Conservation (phyloP, 257 asterid genomes). For the Solanum piurae region DNA sequence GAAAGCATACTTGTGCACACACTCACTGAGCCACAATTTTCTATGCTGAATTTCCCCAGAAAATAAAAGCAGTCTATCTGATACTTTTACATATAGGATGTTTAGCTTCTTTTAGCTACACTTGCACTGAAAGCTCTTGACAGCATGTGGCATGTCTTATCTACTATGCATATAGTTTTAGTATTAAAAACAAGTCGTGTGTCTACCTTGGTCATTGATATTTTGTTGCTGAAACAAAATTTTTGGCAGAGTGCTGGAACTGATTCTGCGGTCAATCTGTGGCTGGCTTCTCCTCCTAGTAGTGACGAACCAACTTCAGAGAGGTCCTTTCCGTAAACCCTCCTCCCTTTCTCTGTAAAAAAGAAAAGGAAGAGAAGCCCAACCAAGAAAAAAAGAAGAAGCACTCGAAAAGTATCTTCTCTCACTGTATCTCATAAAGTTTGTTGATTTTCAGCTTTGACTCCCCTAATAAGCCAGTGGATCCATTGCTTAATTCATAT, state of each 20-base stretch:
- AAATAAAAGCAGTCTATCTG: neutral
- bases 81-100: neutral
- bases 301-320: constrained; percentile 29
- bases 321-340: constrained; percentile 31
- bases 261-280: constrained; percentile 87
- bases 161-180: constrained; percentile 4
- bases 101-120: neutral
- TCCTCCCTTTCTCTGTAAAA: neutral
- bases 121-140: neutral
- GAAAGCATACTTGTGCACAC: neutral
- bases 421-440: neutral
- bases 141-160: neutral
- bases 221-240: constrained; percentile 19
- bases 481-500: constrained; percentile 62
- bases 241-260: constrained; percentile 93
- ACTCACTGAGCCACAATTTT: neutral
- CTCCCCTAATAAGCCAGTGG: constrained; percentile 25
- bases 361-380: neutral
- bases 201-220: constrained; percentile 10
- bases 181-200: neutral
- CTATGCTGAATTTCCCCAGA: neutral
- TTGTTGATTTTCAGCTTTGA: constrained; percentile 10
- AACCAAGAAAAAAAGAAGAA: neutral
- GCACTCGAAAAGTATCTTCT: neutral
- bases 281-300: constrained; percentile 50